Percentiles rank a stretch among this genome's conserved stretches.
These are phyloP conservation scores for Lagerstroemia speciosa DNA, from an alignment of 345 rosid genomes.

Conservation along the genomic window DNA sequence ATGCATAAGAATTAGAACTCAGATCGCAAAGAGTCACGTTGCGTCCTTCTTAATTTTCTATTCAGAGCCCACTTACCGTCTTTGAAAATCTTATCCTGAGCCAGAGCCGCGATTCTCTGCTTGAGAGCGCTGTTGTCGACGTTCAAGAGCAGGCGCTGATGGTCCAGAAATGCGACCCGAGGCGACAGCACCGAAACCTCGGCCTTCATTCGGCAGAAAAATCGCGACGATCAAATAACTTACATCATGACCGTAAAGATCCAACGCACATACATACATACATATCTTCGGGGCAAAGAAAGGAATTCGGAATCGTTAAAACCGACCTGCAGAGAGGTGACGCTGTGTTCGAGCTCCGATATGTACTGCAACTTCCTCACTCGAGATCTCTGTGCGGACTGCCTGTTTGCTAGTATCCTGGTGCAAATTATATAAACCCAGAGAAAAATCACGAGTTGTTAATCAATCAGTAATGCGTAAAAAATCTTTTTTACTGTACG, in stretches of 20 bases:
- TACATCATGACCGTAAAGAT: too few relatives aligned
- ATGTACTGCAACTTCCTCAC: conserved; percentile 88
- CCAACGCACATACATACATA: too few relatives aligned
- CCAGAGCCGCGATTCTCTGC: conserved; percentile 90
- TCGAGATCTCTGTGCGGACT: conserved; percentile 90
- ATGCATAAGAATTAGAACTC: too few relatives aligned
- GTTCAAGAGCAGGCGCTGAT: conserved; percentile 75
- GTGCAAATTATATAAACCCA: too few relatives aligned
- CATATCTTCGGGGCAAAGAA: too few relatives aligned
- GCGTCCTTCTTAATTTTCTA: too few relatives aligned
- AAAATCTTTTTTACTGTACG: too few relatives aligned
- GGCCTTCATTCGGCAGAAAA: conserved; percentile 25
- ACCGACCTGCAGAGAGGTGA: conserved; percentile 64
- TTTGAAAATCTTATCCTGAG: conserved; percentile 88
- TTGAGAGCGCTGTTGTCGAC: conserved; percentile 79
- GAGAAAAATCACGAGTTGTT: too few relatives aligned
- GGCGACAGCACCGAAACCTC: conserved; percentile 87
- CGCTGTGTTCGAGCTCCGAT: conserved; percentile 86
- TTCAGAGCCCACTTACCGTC: conserved; percentile 48
- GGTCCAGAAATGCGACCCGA: conserved; percentile 75
- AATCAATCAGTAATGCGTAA: too few relatives aligned
- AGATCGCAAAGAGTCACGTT: too few relatives aligned
- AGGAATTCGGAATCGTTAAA: too few relatives aligned
- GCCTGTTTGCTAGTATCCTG: conserved; percentile 87
- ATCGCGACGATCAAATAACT: too few relatives aligned